A percentile compares a stretch with the other conserved stretches of the same genome.
Evolutionary conservation across 2,329 filamentous ascomycete genomes (phyloP).

Genomic region (Lachnellula arida): DNA sequence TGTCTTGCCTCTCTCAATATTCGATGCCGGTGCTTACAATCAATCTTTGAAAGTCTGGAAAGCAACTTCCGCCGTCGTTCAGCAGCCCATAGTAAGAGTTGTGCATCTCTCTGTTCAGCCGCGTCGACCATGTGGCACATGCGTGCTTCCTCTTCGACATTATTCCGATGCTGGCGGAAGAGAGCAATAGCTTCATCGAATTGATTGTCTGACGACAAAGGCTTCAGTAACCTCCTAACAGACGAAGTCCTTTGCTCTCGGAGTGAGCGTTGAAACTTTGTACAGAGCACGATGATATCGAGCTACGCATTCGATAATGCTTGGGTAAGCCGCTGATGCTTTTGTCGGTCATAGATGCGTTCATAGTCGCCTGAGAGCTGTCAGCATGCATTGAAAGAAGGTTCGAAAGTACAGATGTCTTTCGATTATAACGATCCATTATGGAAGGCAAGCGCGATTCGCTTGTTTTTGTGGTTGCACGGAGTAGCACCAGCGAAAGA

Average conservation of each 20-base stretch:
- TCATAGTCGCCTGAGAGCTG: slow-evolving; percentile 9
- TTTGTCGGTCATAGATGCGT: slow-evolving; percentile 10
- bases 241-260: slow-evolving; percentile 7
- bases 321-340: slow-evolving; percentile 12
- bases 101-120: slow-evolving; percentile 5
- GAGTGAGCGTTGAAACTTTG: slow-evolving; percentile 7
- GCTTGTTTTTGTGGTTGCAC: neutral
- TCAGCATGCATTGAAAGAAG: neutral
- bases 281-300: slow-evolving; percentile 16
- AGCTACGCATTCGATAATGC: slow-evolving; percentile 14
- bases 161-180: slow-evolving; percentile 13
- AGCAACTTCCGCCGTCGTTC: slow-evolving; percentile 7
- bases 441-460: too few relatives aligned
- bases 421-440: too few relatives aligned
- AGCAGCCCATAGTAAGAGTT: slow-evolving; percentile 1
- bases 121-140: slow-evolving; percentile 16
- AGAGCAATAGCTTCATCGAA: slow-evolving; percentile 8
- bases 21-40: slow-evolving; percentile 5
- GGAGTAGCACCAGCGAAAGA: neutral
- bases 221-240: slow-evolving; percentile 7
- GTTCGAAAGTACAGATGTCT: too few relatives aligned
- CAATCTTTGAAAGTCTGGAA: slow-evolving; percentile 5
- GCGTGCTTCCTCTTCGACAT: slow-evolving; percentile 11
- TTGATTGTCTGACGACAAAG: slow-evolving; percentile 2
- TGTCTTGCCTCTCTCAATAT: slow-evolving; percentile 7